Conservation (phyloP, 108 stramenopile genomes). For the Parietichytrium sp. region DNA sequence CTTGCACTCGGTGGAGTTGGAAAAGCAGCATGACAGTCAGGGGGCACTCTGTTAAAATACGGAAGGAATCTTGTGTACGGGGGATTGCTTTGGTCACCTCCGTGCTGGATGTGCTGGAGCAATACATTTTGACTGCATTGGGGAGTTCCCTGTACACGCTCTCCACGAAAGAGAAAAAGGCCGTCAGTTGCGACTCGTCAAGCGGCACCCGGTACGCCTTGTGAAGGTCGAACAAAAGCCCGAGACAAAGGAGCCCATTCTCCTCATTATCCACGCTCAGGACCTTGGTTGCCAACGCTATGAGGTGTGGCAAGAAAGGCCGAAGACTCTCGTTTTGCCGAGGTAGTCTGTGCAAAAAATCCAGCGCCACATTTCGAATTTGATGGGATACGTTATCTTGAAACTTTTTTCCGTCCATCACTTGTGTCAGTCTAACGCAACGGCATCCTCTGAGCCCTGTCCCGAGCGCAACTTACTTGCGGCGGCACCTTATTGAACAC, state of each 20-base stretch:
- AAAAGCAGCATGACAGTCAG: slow-evolving; percentile 86
- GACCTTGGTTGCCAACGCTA: slow-evolving; percentile 67
- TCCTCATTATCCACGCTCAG: slow-evolving; percentile 77
- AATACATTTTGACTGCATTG: slow-evolving; percentile 55
- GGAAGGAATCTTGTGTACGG: slow-evolving; percentile 62
- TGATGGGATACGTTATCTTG: too few species aligned
- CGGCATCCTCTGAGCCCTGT: too few species aligned
- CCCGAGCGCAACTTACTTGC: too few species aligned
- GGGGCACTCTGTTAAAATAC: slow-evolving; percentile 84
- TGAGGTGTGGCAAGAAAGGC: slow-evolving; percentile 72
- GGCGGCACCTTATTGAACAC: too few species aligned
- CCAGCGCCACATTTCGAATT: slow-evolving; percentile 69
- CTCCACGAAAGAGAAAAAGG: slow-evolving; percentile 72
- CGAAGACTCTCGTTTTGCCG: slow-evolving; percentile 74
- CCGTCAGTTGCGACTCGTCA: slow-evolving; percentile 71
- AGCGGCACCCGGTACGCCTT: slow-evolving; percentile 72
- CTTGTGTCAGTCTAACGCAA: too few species aligned
- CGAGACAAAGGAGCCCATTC: slow-evolving; percentile 71
- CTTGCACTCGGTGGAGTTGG: slow-evolving; percentile 79
- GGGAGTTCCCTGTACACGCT: slow-evolving; percentile 65
- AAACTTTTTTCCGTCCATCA: too few species aligned
- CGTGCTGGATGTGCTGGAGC: slow-evolving; percentile 43
- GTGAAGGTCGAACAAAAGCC: slow-evolving; percentile 79
- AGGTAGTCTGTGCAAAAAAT: slow-evolving; percentile 74
- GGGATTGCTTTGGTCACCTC: slow-evolving; percentile 46